Base-by-base conservation (phyloP, 495 filamentous ascomycete genomes). In the Penicillium taxi region DNA sequence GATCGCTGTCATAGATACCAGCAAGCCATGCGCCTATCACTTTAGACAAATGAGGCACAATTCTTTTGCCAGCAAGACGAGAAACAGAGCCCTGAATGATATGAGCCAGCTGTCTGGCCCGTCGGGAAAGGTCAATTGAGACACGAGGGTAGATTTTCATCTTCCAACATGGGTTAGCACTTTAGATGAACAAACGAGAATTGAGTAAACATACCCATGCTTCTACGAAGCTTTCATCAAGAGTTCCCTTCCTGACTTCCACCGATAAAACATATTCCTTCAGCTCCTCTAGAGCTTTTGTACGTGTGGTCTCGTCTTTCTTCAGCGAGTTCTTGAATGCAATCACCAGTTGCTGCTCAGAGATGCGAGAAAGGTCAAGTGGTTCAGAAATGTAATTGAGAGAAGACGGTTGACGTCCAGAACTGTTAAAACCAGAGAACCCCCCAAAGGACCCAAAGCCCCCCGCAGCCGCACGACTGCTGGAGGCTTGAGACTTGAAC, bases 281-380 rank as follows among this genome's bases (percentile, higher is more conserved):
- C 21, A 99, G 56, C 26, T 95, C 90, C 37, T 96, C 90, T 32
- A 99, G 56, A 0, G 87, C 91, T 55, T 93, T 95, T n/a, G 81
- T 71, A 48, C 93, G 90, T 18, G 93, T 99, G 9, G 77, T 90
- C 39, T 81, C 81, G 64, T 95, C 89, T 59, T 87, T 94, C 64
- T 96, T 99, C 30, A 78, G 72, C 11, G 95, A 69, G 48, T 89
- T 93, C 56, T 96, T 94, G 68, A 94, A 89, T 14, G 81, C 74
- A 6, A 99, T 88, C 9, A 86, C 75, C 31, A 91, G 66, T 50
- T 87, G 83, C 19, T 86, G 68, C 32, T 94, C 80, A 9, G 74
- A 83, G 39, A 98, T 78, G 18, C 53, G 61, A 20, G 79, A 81
- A 32, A 95, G 73, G 58, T 96, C 80, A 36, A 84, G 90, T 1